Base-by-base conservation (phyloP, 2,329 filamentous ascomycete genomes). In the Chlorencoelia australis region DNA sequence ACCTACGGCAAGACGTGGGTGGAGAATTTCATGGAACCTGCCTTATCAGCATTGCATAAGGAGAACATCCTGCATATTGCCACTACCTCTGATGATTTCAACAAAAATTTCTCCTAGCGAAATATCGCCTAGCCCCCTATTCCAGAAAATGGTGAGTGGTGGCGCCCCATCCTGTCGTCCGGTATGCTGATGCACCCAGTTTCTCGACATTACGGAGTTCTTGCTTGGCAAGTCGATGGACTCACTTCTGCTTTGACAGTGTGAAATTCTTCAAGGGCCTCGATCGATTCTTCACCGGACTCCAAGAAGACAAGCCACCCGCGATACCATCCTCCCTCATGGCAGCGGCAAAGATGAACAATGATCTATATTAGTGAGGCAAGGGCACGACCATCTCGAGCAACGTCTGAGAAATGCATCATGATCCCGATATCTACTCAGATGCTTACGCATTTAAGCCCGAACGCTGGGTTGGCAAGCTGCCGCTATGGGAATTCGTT, bases 1-100 rank as follows among this genome's bases (percentile, higher is more conserved):
- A 19, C 13, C 14, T 31, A 31, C 19, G 29, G 29, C 29, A 31
- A 31, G 29, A 31, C 29, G 29, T 31, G 29, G 29, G 29, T 17
- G 29, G 29, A 16, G 19, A 19, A 31, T 17, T 19, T 31, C 17
- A n/a, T 17, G 17, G 21, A 11, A 7, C 7, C 21, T 24, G 7
- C 7, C 21, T 11, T 31, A 10, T 17, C 16, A 3, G 19, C 29
- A 2, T 9, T 13, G 14, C 14, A 31, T 9, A 9, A 7, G 19
- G 13, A 24, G 21, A 24, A 24, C 11, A 24, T 24, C 11, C 21
- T 7, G 11, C 21, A 24, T 24, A 24, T 24, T 8, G 29, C 29
- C 7, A 19, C 29, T 18, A 19, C 29, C 9, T 9, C 14, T 17
- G 13, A 17, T 17, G 7, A 19, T 7, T 16, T 17, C 13, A 8